Percentiles rank a stretch among this genome's conserved stretches.
Evolutionary conservation across 176 grass and related monocot genomes (phyloP).

Genomic region (Oropetium thomaeum): DNA sequence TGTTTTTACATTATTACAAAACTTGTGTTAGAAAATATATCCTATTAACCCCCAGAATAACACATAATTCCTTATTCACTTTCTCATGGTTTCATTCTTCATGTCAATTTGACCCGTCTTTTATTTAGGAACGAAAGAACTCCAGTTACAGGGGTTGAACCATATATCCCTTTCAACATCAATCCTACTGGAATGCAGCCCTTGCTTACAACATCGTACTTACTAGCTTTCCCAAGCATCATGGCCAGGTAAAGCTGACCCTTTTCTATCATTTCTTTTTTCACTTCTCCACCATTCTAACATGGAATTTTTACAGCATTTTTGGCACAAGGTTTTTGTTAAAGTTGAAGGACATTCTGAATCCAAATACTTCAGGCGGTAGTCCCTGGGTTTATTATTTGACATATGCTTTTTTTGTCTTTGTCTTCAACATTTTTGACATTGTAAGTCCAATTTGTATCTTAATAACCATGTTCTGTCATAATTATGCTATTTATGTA

Average conservation of each 20-base stretch:
- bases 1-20: background rate
- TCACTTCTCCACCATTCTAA: slow-evolving; percentile 30
- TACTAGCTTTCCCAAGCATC: slow-evolving; percentile 90
- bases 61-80: background rate
- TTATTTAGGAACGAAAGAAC: slow-evolving; percentile 60
- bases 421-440: slow-evolving; percentile 98
- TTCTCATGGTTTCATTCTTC: background rate
- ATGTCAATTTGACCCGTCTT: background rate
- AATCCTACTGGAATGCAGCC: slow-evolving; percentile 97
- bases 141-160: slow-evolving; percentile 88
- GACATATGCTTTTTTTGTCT: slow-evolving; percentile 80
- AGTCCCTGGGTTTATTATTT: slow-evolving; percentile 83
- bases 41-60: background rate
- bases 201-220: slow-evolving; percentile 84
- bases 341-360: slow-evolving; percentile 77
- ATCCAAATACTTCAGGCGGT: slow-evolving; percentile 61
- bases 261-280: slow-evolving; percentile 8
- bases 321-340: slow-evolving; percentile 71
- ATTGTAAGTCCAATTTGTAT: slow-evolving; percentile 75
- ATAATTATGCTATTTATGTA: background rate
- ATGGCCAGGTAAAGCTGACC: slow-evolving; percentile 68
- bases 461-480: slow-evolving; percentile 5
- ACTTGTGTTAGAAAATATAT: background rate
- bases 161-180: slow-evolving; percentile 97
- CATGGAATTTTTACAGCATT: slow-evolving; percentile 59